Evolutionary conservation across 768 basidiomycete genomes (phyloP), one percentile per base, ranked within the genome.

Genomic region (Lactarius trivialis): DNA sequence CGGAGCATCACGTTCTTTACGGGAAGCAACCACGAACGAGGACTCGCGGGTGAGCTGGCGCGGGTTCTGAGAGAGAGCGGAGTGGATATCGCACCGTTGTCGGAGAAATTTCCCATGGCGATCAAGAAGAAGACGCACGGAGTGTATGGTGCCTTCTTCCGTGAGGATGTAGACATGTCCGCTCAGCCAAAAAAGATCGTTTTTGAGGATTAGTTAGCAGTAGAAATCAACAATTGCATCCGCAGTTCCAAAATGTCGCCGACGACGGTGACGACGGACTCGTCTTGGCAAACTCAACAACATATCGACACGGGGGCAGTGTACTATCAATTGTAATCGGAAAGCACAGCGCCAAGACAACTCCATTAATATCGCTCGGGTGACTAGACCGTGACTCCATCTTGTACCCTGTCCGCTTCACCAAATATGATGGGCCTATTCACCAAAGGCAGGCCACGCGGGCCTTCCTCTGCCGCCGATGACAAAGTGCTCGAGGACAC

Each of bases 1-100:
- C 92, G 91, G 73, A 89, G 92, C 24, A 87, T 97, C 69, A 98
- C 96, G 24, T 98, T 97, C 79, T 98, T 98, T 76, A 98, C 96
- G 1, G 95, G 95, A 6, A 91, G 92, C 58, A 76, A 85, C 43
- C 86, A 97, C 73, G 94, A 97, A 75, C 79, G 83, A 54, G 80
- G 85, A 24, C 79, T 97, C 3, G 95, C 97, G 8, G 97, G 97
- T 8, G 96, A 98, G 73, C 82, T 98, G 60, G 93, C 93, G 67
- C 82, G 91, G 8, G 92, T 99, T 43, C 79, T 98, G 58, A 77
- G 88, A 56, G 97, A 98, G 72, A 88, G 89, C 50, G 91, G 89
- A 33, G 91, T 90, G 65, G 83, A 88, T 60, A 82, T 86, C 53
- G 84, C 89, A 67, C 85, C 75, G 6, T 77, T 97, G 75, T 84